A percentile compares a stretch with the other conserved stretches of the same genome.
These are phyloP conservation scores for Colletotrichum liriopes DNA, from an alignment of 2,329 filamentous ascomycete species.

Conservation along the genomic window DNA sequence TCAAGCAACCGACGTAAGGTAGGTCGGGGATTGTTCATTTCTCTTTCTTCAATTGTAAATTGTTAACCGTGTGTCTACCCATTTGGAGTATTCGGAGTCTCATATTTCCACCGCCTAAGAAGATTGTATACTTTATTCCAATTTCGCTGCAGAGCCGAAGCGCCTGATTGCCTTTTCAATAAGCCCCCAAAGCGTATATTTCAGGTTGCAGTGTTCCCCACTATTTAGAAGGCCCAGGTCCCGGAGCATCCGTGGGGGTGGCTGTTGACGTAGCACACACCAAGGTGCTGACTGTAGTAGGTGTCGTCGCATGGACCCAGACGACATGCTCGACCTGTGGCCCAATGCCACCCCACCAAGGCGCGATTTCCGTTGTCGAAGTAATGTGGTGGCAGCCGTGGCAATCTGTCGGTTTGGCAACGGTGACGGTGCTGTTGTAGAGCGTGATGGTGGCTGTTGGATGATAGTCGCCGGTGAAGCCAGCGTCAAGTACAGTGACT, in stretches of 20 bases:
- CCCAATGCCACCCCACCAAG: conserved; percentile 25
- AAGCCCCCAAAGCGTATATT: neutral
- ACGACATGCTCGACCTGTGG: conserved; percentile 15
- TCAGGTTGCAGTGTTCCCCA: neutral
- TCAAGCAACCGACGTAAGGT: too few species aligned
- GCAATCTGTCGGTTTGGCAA: conserved; percentile 16
- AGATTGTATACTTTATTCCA: neutral
- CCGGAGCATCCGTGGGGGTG: neutral
- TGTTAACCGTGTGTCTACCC: too few species aligned
- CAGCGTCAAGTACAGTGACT: neutral
- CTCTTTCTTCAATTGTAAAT: neutral
- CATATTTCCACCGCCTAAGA: neutral
- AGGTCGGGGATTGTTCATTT: too few species aligned
- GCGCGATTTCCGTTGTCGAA: neutral
- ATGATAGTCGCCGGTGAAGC: conserved; percentile 30
- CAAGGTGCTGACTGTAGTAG: conserved; percentile 2
- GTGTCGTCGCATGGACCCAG: conserved; percentile 9
- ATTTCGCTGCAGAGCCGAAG: neutral
- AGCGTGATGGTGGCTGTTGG: conserved; percentile 12
- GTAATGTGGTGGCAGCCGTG: conserved; percentile 28
- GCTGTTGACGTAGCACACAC: conserved; percentile 15
- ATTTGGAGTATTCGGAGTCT: neutral
- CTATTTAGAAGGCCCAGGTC: neutral
- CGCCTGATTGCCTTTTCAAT: neutral
- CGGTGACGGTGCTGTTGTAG: conserved; percentile 22